Base-by-base conservation (phyloP, 768 basidiomycete species). In the Rubroboletus pulcherrimus region DNA sequence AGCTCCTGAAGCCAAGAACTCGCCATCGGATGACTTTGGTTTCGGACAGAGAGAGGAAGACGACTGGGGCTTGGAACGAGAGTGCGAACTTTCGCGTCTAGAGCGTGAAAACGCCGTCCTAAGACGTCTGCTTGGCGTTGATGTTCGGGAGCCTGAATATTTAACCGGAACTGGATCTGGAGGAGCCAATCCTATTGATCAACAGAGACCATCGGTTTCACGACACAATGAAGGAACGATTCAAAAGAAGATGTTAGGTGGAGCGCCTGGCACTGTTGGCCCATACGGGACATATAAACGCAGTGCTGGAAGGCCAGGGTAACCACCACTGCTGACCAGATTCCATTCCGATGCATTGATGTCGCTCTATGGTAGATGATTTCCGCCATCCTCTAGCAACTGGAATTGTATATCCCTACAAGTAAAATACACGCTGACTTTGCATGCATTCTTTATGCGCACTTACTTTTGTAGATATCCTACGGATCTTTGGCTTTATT, bases 71-170 rank as follows among this genome's bases (percentile, higher is more conserved):
- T 70, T 99, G 58, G 91, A 94, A 64, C 78, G 95, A 57, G 97
- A 98, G 69, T 87, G 86, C 65, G 96, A 99, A 74, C 82, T 99
- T 3, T 82, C 85, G 33, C 79, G 93, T 49, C 75, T 99, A 39
- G 86, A 95, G 73, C 82, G 79, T 61, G 96, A 99, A 77, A 98
- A 99, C 67, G 80, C 82, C 50, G 81, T 89, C 60, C 73, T 99
- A 58, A 79, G 87, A 63, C 78, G 83, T 54, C 75, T 98, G 76
- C 69, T 92, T 57, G 85, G 82, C 1, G 70, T 85, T 17, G 74
- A 73, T 0, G 62, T 75, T 7, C 60, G 51, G 24, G 70, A 68
- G 40, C 48, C 60, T 9, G 67, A 62, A 19, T 49, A 49, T 56
- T 15, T 47, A 4, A 26, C 14, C n/a, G 37, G 48, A 14, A 11